Percentiles rank a stretch among this genome's conserved stretches.
These are phyloP conservation scores for Claviceps pusilla DNA, from an alignment of 2,329 filamentous ascomycete species.

Conservation along the genomic window DNA sequence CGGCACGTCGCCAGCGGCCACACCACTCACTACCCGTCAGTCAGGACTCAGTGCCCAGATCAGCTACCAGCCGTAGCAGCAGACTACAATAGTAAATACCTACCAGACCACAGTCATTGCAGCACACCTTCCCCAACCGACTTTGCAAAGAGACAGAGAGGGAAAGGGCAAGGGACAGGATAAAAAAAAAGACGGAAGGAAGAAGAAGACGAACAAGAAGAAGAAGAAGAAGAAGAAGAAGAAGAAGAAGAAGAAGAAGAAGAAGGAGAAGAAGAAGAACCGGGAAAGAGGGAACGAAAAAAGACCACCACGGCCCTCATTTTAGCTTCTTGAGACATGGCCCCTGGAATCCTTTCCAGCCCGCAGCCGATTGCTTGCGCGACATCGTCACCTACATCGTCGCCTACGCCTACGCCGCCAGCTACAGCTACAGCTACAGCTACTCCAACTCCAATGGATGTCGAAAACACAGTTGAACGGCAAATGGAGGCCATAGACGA, in stretches of 20 bases:
- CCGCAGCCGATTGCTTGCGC: background rate
- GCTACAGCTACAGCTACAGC: background rate
- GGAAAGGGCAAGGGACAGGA: no score
- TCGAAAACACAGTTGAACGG: slow-evolving; percentile 6
- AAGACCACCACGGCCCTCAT: background rate
- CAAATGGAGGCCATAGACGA: slow-evolving; percentile 10
- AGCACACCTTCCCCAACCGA: background rate
- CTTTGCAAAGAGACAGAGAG: background rate
- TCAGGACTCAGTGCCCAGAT: background rate
- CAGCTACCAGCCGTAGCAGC: background rate
- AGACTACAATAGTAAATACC: background rate
- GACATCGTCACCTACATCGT: background rate
- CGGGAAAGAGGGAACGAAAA: background rate
- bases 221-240: background rate
- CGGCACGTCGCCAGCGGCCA: background rate
- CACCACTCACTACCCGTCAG: background rate
- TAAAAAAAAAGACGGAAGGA: background rate
- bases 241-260: background rate
- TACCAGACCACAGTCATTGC: background rate
- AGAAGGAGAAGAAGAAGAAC: no score
- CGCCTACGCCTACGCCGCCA: background rate
- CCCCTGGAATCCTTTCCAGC: slow-evolving; percentile 4
- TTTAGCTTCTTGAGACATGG: slow-evolving; percentile 1
- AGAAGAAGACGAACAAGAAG: background rate
- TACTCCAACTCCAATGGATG: slow-evolving; percentile 1